Percentiles rank a stretch among this genome's conserved stretches.
These are phyloP conservation scores for Syzygium grande DNA, from an alignment of 345 rosid genomes.

Conservation along the genomic window DNA sequence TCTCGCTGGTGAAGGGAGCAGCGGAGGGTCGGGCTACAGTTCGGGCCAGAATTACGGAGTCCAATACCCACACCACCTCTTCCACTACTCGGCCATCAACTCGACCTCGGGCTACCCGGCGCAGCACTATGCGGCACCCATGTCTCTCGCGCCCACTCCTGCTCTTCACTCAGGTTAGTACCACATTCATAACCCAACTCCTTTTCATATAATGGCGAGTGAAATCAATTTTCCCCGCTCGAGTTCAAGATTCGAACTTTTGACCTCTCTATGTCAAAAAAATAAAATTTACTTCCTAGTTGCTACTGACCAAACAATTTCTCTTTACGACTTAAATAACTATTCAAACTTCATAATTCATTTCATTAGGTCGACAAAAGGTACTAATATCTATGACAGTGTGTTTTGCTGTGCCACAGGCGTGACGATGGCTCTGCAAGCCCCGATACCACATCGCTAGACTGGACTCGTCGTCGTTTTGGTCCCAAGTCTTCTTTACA, in stretches of 20 bases:
- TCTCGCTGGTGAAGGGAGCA: conserved; percentile 62
- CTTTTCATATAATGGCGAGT: neutral
- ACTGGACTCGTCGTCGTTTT: conserved; percentile 11
- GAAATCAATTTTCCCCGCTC: neutral
- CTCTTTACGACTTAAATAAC: neutral
- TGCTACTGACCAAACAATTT: neutral
- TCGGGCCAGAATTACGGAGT: conserved; percentile 51
- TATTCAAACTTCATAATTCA: neutral
- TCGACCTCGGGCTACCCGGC: conserved; percentile 45
- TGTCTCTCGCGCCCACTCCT: conserved; percentile 79
- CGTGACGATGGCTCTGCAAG: conserved; percentile 62
- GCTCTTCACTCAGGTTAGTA: conserved; percentile 65
- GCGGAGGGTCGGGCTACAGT: conserved; percentile 39
- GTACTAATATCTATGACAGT: conserved; percentile 82
- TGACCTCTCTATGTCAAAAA: neutral
- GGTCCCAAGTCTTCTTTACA: conserved; percentile 23
- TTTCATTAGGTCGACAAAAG: neutral
- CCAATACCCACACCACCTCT: conserved; percentile 74
- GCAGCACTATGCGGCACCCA: conserved; percentile 63
- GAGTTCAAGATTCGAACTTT: neutral
- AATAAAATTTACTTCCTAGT: neutral
- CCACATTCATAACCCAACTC: neutral
- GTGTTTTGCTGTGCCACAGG: conserved; percentile 99
- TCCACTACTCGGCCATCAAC: conserved; percentile 61
- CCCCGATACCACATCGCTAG: conserved; percentile 64